Base-by-base conservation (phyloP, 352 stramenopile species). In the Phytophthora tubulina region DNA sequence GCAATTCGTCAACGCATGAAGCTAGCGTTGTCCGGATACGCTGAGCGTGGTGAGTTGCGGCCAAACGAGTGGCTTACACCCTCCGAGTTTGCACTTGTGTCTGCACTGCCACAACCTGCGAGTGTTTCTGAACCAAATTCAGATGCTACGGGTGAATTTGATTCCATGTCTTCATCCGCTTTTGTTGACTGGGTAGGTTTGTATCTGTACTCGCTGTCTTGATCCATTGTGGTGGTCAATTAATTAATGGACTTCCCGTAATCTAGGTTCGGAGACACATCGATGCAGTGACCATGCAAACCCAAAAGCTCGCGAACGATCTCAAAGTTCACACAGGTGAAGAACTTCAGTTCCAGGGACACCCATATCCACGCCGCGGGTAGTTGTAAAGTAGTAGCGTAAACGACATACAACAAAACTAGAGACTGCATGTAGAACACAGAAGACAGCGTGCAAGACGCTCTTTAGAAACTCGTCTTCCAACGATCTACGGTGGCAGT, bases 321-420 rank as follows among this genome's bases (percentile, higher is more conserved):
- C 73, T 93, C 3, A 88, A 83, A 70, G 42, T 44, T 6, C 64
- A 73, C n/a, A 90, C 84, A 2, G 86, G 82, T 2, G 84, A 93
- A 45, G 82, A 89, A 30, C 76, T 93, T 32, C 75, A 77, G n/a
- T 93, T 91, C 56, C 81, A 90, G 56, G 86, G 86, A 13, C 58
- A 65, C 14, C 44, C 72, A 41, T 93, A 93, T 62, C 81, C 76
- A 38, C 70, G 63, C 13, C 56, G 51, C 38, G 30, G 32, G 27
- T 77, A 73, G 48, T 14, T 66, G 46, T 27, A 27, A 27, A 27
- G 10, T 41, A 38, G 39, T 11, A 36, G 30, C 4, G 36, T 46
- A 36, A 8, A 48, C 15, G 41, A 21, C 7, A 39, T 13, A 11
- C 35, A 39, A 39, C 2, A 11, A 7, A 10, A 7, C 35, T 39